phyloP scores from a whole-genome alignment of 2,329 filamentous ascomycete genomes.

The Alternaria sp. region DNA sequence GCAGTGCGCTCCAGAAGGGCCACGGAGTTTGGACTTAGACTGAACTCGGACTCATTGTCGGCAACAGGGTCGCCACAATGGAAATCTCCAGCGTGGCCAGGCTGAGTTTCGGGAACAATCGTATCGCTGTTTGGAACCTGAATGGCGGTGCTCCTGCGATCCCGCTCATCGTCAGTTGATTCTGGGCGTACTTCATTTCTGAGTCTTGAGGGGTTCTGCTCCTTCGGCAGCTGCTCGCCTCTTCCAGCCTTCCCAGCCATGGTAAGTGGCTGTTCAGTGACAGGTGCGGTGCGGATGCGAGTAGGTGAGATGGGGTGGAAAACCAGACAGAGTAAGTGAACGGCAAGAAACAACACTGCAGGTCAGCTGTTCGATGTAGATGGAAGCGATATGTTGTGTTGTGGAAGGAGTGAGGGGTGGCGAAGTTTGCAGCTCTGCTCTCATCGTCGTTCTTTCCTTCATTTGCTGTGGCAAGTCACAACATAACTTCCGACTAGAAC shows the following conservation, averaged over 20 bases:
- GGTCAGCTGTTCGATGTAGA: neutral
- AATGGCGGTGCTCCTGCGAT: constrained; percentile 2
- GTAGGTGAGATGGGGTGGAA: neutral
- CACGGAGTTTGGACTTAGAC: constrained; percentile 8
- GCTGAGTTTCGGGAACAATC: constrained; percentile 31
- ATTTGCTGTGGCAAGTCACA: constrained; percentile 21
- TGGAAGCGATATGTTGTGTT: neutral
- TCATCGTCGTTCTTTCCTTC: constrained; percentile 25
- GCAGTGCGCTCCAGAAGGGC: constrained; percentile 11
- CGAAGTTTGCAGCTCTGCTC: constrained; percentile 18
- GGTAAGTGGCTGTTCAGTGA: neutral
- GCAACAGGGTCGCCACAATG: neutral
- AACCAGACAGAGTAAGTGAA: neutral
- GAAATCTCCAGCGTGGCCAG: constrained; percentile 1
- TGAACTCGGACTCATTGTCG: neutral
- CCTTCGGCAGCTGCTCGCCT: constrained; percentile 14
- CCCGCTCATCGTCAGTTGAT: constrained; percentile 23
- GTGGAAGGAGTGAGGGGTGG: constrained; percentile 3
- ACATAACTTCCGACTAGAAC: neutral
- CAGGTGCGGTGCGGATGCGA: neutral
- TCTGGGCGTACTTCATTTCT: constrained; percentile 29
- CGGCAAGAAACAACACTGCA: neutral
- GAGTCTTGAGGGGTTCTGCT: constrained; percentile 29
- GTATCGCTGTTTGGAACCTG: constrained; percentile 31
- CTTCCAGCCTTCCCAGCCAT: constrained; percentile 25